These are phyloP conservation scores for Wickerhamomyces bisporus DNA, from an alignment of 805 yeast genomes.

Conservation along the genomic window DNA sequence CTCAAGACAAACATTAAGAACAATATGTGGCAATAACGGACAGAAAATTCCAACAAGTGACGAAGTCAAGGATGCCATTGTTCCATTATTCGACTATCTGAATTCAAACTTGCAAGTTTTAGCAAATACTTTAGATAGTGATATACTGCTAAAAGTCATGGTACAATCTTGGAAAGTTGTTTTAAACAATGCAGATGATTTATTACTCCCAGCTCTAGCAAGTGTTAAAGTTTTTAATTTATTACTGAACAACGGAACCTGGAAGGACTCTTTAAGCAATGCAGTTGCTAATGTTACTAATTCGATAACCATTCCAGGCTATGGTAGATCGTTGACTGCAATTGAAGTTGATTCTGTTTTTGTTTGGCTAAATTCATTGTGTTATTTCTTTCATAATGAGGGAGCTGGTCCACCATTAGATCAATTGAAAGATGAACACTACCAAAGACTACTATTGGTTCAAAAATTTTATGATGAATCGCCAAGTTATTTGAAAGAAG, in stretches of 20 bases:
- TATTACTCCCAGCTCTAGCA: conserved; percentile 69
- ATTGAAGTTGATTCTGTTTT: conserved; percentile 64
- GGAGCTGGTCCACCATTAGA: conserved; percentile 78
- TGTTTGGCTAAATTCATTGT: conserved; percentile 62
- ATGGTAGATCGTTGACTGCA: conserved; percentile 49
- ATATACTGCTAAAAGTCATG: conserved; percentile 59
- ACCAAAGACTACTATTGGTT: conserved; percentile 57
- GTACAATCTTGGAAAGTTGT: conserved; percentile 77
- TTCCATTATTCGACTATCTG: conserved; percentile 70
- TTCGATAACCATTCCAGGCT: conserved; percentile 33
- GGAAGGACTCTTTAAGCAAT: conserved; percentile 37
- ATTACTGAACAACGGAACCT: conserved; percentile 29
- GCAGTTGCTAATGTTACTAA: conserved; percentile 48
- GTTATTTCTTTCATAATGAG: conserved; percentile 74
- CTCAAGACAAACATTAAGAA: conserved; percentile 53
- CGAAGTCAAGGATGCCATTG: conserved; percentile 57
- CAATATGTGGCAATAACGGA: conserved; percentile 50
- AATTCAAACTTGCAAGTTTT: conserved; percentile 62
- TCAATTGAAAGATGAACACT: conserved; percentile 54
- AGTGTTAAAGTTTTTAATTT: conserved; percentile 28
- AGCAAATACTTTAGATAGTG: conserved; percentile 52
- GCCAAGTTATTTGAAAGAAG: conserved; percentile 41
- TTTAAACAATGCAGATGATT: conserved; percentile 59
- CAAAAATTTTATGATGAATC: conserved; percentile 61
- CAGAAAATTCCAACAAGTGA: conserved; percentile 36